Percentiles rank a stretch among this genome's conserved stretches.
phyloP scores from a whole-genome alignment of 352 stramenopile species.

The Phytophthora colocasiae region DNA sequence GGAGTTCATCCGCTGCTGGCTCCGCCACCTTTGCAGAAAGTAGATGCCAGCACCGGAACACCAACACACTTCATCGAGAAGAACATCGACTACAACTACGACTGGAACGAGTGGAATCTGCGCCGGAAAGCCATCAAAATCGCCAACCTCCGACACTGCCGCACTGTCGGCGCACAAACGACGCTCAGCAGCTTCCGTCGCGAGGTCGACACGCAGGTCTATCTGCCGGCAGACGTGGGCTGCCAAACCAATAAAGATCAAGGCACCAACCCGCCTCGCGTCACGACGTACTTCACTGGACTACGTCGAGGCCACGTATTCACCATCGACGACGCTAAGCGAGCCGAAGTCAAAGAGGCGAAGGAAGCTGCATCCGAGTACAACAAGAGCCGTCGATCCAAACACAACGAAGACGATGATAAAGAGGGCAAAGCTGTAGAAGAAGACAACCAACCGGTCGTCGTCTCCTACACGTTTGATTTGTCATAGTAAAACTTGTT shows the following conservation, averaged over 20 bases:
- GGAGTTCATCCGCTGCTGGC: slow-evolving; percentile 71
- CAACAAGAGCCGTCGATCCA: slow-evolving; percentile 33
- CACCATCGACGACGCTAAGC: slow-evolving; percentile 43
- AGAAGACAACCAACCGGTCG: slow-evolving; percentile 49
- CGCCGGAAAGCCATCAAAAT: slow-evolving; percentile 90
- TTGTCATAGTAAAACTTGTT: slow-evolving; percentile 51
- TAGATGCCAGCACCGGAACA: slow-evolving; percentile 90
- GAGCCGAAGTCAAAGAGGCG: slow-evolving; percentile 27
- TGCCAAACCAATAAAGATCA: slow-evolving; percentile 86
- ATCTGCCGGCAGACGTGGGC: slow-evolving; percentile 56
- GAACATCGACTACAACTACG: slow-evolving; percentile 91
- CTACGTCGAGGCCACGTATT: slow-evolving; percentile 51
- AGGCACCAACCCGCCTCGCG: slow-evolving; percentile 86
- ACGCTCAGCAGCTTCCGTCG: slow-evolving; percentile 88
- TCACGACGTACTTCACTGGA: slow-evolving; percentile 84
- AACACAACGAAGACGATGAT: slow-evolving; percentile 36
- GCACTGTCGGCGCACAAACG: slow-evolving; percentile 91
- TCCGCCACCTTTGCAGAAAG: slow-evolving; percentile 60
- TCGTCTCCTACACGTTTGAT: slow-evolving; percentile 81
- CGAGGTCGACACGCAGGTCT: slow-evolving; percentile 91
- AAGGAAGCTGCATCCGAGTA: slow-evolving; percentile 32
- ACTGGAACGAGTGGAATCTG: slow-evolving; percentile 96
- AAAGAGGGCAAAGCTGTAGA: slow-evolving; percentile 37
- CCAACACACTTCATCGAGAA: slow-evolving; percentile 94
- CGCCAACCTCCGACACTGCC: slow-evolving; percentile 92